phyloP scores from a whole-genome alignment of 2,329 filamentous ascomycete genomes.

The Fusarium sp. region DNA sequence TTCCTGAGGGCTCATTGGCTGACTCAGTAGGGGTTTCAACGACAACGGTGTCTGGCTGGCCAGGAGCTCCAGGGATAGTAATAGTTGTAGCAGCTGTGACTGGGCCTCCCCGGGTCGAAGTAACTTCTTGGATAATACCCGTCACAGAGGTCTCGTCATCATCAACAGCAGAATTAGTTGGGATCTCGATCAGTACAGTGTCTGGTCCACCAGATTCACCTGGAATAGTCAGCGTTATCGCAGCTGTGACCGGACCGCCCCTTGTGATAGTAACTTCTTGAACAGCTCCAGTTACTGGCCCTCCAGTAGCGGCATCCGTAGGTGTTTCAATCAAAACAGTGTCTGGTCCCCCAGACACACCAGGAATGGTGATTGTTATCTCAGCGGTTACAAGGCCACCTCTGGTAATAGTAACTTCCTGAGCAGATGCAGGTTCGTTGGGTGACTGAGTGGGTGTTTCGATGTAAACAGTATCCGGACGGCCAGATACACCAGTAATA shows the following conservation, averaged over 20 bases:
- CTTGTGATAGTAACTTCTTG: neutral
- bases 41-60: neutral
- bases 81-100: neutral
- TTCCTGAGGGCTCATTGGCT: neutral
- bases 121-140: neutral
- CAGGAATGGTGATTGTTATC: neutral
- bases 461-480: slow-evolving; percentile 9
- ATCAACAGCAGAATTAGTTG: fast-evolving
- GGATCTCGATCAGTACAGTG: slow-evolving; percentile 17
- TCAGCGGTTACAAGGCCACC: neutral
- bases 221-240: neutral
- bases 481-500: neutral
- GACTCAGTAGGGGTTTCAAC: neutral
- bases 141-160: neutral
- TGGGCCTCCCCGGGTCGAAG: neutral
- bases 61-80: neutral
- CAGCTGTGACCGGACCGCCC: neutral
- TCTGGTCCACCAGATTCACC: neutral
- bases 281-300: neutral
- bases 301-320: neutral
- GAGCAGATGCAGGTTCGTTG: fast-evolving
- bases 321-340: slow-evolving; percentile 20
- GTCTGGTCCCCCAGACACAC: neutral
- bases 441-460: neutral
- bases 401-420: neutral